phyloP scores from a whole-genome alignment of 805 yeast species.

The Metschnikowia santaceciliae region DNA sequence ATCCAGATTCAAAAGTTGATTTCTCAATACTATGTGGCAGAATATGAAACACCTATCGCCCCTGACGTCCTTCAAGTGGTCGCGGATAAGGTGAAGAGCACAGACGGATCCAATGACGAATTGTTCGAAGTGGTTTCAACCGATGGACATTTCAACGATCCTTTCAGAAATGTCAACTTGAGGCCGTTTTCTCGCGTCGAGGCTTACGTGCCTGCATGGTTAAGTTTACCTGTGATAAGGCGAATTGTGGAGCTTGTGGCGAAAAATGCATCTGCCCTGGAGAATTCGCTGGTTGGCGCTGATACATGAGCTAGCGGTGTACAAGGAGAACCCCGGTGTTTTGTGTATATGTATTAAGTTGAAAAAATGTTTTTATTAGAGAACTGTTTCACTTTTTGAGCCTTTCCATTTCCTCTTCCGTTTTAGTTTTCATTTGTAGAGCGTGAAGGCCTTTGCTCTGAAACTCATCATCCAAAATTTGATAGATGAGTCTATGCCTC shows the following conservation, averaged over 20 bases:
- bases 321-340: not conserved
- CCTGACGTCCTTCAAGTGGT: constrained; percentile 75
- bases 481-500: constrained; percentile 76
- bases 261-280: constrained; percentile 72
- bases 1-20: constrained; percentile 92
- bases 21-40: constrained; percentile 85
- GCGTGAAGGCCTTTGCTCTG: constrained; percentile 78
- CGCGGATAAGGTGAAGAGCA: constrained; percentile 69
- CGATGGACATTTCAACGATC: constrained; percentile 77
- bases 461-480: constrained; percentile 67
- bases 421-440: constrained; percentile 76
- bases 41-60: constrained; percentile 89
- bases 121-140: constrained; percentile 67
- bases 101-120: constrained; percentile 53
- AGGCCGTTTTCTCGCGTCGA: constrained; percentile 78
- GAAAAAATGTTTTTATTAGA: not conserved
- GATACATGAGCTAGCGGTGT: not conserved
- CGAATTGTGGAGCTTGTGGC: constrained; percentile 86
- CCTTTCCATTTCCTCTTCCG: constrained; percentile 48
- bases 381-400: constrained; percentile 2
- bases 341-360: not conserved
- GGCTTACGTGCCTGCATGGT: constrained; percentile 93
- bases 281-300: constrained; percentile 21
- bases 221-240: constrained; percentile 84
- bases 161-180: constrained; percentile 68